Base-by-base conservation (phyloP, 192 early-diverging fungal species). In the Linnemannia elongata region DNA sequence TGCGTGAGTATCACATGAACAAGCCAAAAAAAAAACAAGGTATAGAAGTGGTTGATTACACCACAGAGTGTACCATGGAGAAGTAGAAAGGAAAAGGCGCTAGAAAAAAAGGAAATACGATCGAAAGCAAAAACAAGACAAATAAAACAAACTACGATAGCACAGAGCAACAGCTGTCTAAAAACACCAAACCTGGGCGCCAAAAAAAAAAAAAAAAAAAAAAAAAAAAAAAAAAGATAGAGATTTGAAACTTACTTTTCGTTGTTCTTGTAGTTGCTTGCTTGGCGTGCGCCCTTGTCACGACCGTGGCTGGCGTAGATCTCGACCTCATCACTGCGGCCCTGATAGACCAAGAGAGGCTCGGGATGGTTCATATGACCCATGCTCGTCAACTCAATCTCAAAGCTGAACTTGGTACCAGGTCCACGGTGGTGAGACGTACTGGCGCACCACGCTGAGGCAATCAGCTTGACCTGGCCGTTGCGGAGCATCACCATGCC, bases 361-460 rank as follows among this genome's bases (percentile, higher is more conserved):
- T 80, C 79, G 4, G 68, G 4, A 6, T 77, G 76, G 44, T 69
- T 72, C 38, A 39, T 24, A 22, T 80, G 57, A 8, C 69, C 38
- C 83, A 85, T 85, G 47, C 85, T 87, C 30, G 79, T 75, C 52
- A 87, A 69, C 68, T 87, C 85, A 42, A 87, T 80, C 52, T 87
- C 79, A 74, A 87, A 87, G 42, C 85, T 87, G 66, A 87, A 87
- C 79, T 87, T 87, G 22, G 85, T 87, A 38, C 85, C 85, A n/a
- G 85, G 85, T 44, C 85, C 85, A 36, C 85, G 85, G 27, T 87
- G 85, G 45, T 87, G 85, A 3, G 85, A 87, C 17, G 85, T 87
- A 35, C 85, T 87, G 75, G 85, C 85, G 35, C 85, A 87, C 85
- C 85, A 87, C 5, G 85, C 85, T 0, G 85, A 87, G 0, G 85